phyloP scores from a whole-genome alignment of 208 protist species.

The Trypanosomatidae sp. region DNA sequence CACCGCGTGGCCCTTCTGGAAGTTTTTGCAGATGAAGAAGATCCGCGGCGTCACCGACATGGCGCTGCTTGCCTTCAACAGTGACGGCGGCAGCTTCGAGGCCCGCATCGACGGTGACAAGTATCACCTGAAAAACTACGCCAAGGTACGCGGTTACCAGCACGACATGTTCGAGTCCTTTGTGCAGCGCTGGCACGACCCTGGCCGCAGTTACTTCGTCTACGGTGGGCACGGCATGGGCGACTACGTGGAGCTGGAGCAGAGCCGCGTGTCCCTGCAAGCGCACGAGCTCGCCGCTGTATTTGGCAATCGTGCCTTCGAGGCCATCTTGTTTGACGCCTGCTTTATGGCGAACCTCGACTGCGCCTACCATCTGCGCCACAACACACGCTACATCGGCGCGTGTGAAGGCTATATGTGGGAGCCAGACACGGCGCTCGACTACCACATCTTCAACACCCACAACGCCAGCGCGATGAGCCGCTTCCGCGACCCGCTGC shows the following conservation, averaged over 20 bases:
- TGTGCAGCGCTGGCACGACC: conserved; percentile 63
- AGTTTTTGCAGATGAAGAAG: conserved; percentile 89
- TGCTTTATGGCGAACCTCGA: conserved; percentile 91
- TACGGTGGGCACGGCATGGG: conserved; percentile 91
- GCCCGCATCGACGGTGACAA: conserved; percentile 71
- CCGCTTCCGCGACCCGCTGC: conserved; percentile 54
- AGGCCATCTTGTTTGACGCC: conserved; percentile 85
- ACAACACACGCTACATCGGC: conserved; percentile 84
- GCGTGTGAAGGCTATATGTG: conserved; percentile 87
- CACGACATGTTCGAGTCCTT: conserved; percentile 75
- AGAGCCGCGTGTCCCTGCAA: conserved; percentile 58
- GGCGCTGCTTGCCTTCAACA: conserved; percentile 86
- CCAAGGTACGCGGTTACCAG: conserved; percentile 52
- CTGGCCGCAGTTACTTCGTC: conserved; percentile 78
- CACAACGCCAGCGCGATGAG: conserved; percentile 77
- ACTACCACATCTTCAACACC: conserved; percentile 85
- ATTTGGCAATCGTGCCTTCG: conserved; percentile 62
- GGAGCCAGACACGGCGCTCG: conserved; percentile 75
- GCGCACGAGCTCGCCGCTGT: conserved; percentile 71
- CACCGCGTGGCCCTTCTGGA: conserved; percentile 88
- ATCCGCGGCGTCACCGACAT: conserved; percentile 73
- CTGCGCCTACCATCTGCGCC: conserved; percentile 79
- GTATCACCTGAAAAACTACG: conserved; percentile 77
- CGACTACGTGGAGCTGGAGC: conserved; percentile 83
- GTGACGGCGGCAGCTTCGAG: conserved; percentile 83